These are phyloP conservation scores for Neurospora sp. DNA, from an alignment of 495 filamentous ascomycete genomes.

Conservation along the genomic window DNA sequence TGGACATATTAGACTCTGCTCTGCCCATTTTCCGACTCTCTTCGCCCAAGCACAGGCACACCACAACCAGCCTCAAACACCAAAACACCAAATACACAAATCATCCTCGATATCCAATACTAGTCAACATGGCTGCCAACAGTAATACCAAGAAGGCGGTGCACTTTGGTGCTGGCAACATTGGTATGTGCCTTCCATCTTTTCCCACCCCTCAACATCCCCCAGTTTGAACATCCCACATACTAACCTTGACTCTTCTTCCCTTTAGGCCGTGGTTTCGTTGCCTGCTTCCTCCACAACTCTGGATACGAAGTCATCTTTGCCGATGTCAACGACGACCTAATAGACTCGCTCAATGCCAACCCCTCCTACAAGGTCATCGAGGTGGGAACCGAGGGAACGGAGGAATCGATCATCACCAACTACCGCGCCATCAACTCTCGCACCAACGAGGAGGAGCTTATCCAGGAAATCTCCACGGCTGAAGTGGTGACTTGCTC, in stretches of 20 bases:
- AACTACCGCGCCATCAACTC: slow-evolving; percentile 96
- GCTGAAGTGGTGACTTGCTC: slow-evolving; percentile 92
- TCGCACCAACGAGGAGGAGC: slow-evolving; percentile 66
- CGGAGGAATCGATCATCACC: slow-evolving; percentile 70
- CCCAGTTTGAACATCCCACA: neutral
- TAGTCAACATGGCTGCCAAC: slow-evolving; percentile 7
- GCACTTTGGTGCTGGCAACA: slow-evolving; percentile 93
- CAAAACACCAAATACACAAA: neutral
- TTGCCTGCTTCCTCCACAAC: slow-evolving; percentile 64
- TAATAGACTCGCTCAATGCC: slow-evolving; percentile 68
- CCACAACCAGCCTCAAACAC: neutral
- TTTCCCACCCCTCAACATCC: neutral
- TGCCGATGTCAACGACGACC: slow-evolving; percentile 74
- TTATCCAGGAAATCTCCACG: slow-evolving; percentile 72
- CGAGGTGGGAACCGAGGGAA: slow-evolving; percentile 81
- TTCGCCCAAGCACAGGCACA: neutral
- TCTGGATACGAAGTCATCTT: slow-evolving; percentile 91
- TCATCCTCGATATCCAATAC: neutral
- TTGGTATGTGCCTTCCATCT: slow-evolving; percentile 33
- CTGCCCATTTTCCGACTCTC: neutral
- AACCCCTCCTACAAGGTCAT: slow-evolving; percentile 77
- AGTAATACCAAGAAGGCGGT: slow-evolving; percentile 59
- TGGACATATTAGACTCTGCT: neutral
- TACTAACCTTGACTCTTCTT: slow-evolving; percentile 11
- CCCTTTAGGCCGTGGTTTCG: slow-evolving; percentile 40